Percentiles rank a stretch among this genome's conserved stretches.
These are phyloP conservation scores for Neurospora sp. DNA, from an alignment of 2,329 filamentous ascomycete genomes.

Conservation along the genomic window DNA sequence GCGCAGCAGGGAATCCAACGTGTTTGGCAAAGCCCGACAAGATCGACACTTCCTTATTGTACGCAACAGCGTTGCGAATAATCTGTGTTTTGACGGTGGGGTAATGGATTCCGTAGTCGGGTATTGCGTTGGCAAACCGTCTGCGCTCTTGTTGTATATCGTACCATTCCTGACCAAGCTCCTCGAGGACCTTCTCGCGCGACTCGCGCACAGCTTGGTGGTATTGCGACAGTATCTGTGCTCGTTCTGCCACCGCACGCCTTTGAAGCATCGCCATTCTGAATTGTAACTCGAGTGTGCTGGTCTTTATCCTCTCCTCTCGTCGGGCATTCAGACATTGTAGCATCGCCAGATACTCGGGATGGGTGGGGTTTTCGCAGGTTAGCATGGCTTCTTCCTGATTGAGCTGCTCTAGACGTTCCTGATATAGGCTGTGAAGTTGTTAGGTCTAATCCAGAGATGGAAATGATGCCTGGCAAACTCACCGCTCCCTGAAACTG, in stretches of 20 bases:
- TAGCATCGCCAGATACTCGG: constrained; percentile 84
- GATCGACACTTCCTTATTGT: constrained; percentile 90
- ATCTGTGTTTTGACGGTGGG: constrained; percentile 68
- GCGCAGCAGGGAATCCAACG: constrained; percentile 92
- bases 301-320: constrained; percentile 68
- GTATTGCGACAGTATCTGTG: constrained; percentile 82
- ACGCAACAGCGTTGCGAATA: constrained; percentile 75
- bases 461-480: constrained; percentile 7
- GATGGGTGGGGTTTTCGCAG: constrained; percentile 61
- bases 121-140: constrained; percentile 60
- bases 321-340: constrained; percentile 74
- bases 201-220: constrained; percentile 78
- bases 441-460: constrained; percentile 12
- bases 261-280: constrained; percentile 63
- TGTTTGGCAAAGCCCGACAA: constrained; percentile 88
- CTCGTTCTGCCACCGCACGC: constrained; percentile 68
- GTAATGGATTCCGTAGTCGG: constrained; percentile 74
- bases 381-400: constrained; percentile 53
- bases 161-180: constrained; percentile 83
- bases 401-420: constrained; percentile 74
- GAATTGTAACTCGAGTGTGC: constrained; percentile 63
- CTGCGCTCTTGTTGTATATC: constrained; percentile 77
- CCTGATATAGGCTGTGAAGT: constrained; percentile 64
- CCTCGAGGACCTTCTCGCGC: constrained; percentile 68
- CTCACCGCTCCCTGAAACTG: constrained; percentile 68